Evolutionary conservation across 2,329 filamentous ascomycete genomes (phyloP).

Genomic region (Simplicillium sp.): DNA sequence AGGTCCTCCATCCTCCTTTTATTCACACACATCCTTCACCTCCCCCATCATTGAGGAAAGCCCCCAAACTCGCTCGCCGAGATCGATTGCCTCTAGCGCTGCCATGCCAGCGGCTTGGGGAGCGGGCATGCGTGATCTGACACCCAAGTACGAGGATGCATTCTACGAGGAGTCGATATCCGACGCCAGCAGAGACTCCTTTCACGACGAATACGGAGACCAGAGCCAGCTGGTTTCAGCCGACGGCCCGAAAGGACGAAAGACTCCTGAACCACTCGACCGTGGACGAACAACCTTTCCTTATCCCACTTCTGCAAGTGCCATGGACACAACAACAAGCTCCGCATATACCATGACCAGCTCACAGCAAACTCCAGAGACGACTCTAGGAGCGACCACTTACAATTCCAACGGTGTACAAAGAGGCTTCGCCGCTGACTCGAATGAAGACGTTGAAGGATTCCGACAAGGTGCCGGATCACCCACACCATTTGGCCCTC

Average conservation of each 20-base stretch:
- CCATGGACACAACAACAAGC: constrained; percentile 10
- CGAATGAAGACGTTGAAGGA: background rate
- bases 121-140: constrained; percentile 29
- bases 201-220: constrained; percentile 39
- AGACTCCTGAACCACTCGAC: too few species aligned
- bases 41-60: constrained; percentile 70
- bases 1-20: constrained; percentile 50
- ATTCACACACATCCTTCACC: constrained; percentile 57
- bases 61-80: constrained; percentile 44
- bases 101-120: constrained; percentile 63
- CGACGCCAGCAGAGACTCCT: constrained; percentile 31
- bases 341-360: constrained; percentile 2
- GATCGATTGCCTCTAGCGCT: constrained; percentile 62
- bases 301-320: background rate
- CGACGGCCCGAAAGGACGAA: too few species aligned
- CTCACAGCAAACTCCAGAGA: constrained; percentile 1
- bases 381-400: background rate
- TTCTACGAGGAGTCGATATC: constrained; percentile 40
- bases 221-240: constrained; percentile 36
- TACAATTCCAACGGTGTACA: background rate
- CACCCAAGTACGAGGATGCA: constrained; percentile 35
- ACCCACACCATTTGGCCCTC: constrained; percentile 18
- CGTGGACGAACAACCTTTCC: too few species aligned
- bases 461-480: background rate
- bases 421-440: background rate